Evolutionary conservation across 2,329 filamentous ascomycete genomes (phyloP).

Genomic region (Cucurbitaria berberidis): DNA sequence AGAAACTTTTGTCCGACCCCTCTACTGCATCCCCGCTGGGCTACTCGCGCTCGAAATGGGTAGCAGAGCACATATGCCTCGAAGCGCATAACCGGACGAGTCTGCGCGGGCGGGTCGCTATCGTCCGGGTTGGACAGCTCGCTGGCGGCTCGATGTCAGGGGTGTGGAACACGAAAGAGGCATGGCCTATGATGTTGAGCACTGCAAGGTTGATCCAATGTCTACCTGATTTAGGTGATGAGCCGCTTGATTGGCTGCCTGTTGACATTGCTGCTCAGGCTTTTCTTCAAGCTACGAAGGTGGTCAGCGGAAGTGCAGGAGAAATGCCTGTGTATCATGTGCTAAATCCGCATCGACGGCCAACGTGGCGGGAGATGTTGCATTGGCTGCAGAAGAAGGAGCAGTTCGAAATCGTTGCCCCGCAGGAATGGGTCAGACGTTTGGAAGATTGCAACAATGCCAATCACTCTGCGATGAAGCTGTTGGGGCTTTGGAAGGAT

Average conservation of each 20-base stretch:
- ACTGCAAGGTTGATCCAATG: constrained; percentile 36
- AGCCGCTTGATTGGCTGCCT: constrained; percentile 43
- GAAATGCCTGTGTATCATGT: constrained; percentile 55
- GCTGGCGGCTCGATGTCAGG: constrained; percentile 40
- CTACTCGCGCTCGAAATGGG: constrained; percentile 63
- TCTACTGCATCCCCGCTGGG: constrained; percentile 57
- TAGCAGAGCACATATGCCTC: constrained; percentile 62
- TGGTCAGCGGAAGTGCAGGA: constrained; percentile 1
- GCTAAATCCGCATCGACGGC: constrained; percentile 53
- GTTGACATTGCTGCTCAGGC: constrained; percentile 54
- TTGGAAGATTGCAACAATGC: constrained; percentile 43
- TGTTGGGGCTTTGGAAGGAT: constrained; percentile 59
- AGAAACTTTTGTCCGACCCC: constrained; percentile 52
- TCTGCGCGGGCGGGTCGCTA: constrained; percentile 35
- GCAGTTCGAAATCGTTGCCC: constrained; percentile 51
- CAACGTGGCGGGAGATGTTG: constrained; percentile 57
- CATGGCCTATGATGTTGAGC: constrained; percentile 48
- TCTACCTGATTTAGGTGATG: constrained; percentile 36
- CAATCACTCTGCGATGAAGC: constrained; percentile 54
- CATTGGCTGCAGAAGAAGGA: constrained; percentile 50
- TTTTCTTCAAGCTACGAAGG: constrained; percentile 50
- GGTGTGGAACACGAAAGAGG: constrained; percentile 41
- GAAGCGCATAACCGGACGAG: constrained; percentile 42
- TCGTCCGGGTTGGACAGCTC: constrained; percentile 52
- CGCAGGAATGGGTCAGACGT: constrained; percentile 51